A percentile compares a stretch with the other conserved stretches of the same genome.
phyloP scores from a whole-genome alignment of 768 basidiomycete species.

The Tulasnella sp. region DNA sequence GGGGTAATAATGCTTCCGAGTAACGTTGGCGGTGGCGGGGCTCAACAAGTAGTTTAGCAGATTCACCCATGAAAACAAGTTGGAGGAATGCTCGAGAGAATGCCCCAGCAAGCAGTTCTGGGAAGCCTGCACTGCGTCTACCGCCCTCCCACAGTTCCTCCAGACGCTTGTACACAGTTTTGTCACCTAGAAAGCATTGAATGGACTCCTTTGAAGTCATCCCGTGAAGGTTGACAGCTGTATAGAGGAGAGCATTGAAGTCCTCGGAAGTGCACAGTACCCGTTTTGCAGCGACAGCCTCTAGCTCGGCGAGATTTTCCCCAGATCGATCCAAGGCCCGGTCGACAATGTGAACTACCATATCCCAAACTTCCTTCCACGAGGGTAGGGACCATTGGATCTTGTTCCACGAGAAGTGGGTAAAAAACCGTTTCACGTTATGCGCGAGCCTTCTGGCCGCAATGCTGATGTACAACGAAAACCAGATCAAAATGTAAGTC shows the following conservation, averaged over 20 bases:
- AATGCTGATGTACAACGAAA: too few species aligned
- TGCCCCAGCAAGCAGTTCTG: neutral
- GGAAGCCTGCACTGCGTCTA: neutral
- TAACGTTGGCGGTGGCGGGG: too few species aligned
- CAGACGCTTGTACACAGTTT: neutral
- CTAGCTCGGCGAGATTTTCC: neutral
- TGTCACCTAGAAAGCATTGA: neutral
- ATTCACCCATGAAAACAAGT: neutral
- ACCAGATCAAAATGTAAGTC: neutral
- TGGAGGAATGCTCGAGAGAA: neutral
- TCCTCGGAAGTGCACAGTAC: neutral
- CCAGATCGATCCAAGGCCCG: neutral
- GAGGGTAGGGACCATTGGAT: neutral
- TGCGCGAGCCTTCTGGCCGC: too few species aligned
- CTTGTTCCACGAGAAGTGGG: too few species aligned
- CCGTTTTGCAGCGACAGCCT: neutral
- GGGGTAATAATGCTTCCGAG: too few species aligned
- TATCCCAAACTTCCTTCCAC: neutral
- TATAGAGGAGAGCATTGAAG: neutral
- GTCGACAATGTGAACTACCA: neutral
- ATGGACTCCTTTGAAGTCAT: neutral
- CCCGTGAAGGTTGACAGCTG: neutral
- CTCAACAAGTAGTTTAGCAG: too few species aligned
- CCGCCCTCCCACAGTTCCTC: neutral
- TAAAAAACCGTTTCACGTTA: too few species aligned